These are phyloP conservation scores for Fusarium globosum DNA, from an alignment of 2,329 filamentous ascomycete species.

Conservation along the genomic window DNA sequence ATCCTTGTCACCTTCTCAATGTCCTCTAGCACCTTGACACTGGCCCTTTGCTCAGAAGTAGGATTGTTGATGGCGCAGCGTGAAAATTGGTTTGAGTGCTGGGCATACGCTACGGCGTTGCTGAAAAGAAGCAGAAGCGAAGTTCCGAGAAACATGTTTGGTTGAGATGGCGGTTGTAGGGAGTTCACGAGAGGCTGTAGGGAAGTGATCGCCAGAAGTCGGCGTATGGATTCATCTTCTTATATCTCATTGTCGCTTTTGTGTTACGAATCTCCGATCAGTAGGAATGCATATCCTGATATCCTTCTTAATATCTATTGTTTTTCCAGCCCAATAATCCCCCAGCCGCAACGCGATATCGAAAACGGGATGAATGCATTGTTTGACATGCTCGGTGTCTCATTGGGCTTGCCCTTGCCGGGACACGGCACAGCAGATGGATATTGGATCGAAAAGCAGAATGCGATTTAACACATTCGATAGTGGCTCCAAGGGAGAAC, in stretches of 20 bases:
- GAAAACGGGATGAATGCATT: background rate
- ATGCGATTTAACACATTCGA: background rate
- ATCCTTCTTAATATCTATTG: background rate
- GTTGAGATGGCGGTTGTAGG: too few species aligned
- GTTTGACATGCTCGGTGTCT: background rate
- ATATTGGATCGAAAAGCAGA: background rate
- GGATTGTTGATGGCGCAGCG: background rate
- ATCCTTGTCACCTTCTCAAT: background rate
- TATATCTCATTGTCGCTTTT: background rate
- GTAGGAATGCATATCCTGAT: background rate
- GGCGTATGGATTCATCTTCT: background rate
- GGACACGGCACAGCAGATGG: background rate
- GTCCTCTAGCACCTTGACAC: background rate
- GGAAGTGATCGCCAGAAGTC: background rate
- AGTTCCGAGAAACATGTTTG: background rate
- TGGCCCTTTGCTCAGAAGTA: background rate
- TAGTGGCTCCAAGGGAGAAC: background rate
- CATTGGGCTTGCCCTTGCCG: background rate
- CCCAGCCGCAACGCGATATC: background rate
- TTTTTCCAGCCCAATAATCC: background rate
- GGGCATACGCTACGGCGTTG: background rate
- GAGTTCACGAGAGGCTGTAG: background rate
- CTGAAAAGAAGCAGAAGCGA: background rate
- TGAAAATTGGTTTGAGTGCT: rapidly evolving
- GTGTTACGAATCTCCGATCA: background rate